Conservation (phyloP, 2,329 filamentous ascomycete species). For the Verticillium longisporum region DNA sequence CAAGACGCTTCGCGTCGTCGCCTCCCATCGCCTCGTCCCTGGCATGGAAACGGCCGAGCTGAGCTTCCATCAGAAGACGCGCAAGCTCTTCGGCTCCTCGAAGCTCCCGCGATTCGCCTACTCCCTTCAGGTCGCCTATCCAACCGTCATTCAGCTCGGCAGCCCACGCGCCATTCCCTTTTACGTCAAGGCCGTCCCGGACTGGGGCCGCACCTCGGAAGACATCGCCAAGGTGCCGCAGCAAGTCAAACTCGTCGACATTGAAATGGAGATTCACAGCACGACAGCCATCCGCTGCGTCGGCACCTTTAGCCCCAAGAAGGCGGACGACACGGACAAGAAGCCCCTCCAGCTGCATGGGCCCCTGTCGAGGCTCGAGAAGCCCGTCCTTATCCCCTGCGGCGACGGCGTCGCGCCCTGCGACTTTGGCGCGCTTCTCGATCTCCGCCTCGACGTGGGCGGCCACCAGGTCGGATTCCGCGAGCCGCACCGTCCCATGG, state of each 20-base stretch:
- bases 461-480: background rate
- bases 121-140: constrained; percentile 17
- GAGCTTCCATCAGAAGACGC: constrained; percentile 23
- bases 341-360: background rate
- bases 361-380: background rate
- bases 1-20: background rate
- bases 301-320: constrained; percentile 1
- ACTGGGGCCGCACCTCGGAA: constrained; percentile 8
- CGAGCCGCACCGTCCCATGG: background rate
- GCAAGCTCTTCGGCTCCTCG: constrained; percentile 22
- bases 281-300: constrained; percentile 10
- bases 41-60: constrained; percentile 20
- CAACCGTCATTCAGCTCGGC: constrained; percentile 21
- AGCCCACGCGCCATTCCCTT: constrained; percentile 16
- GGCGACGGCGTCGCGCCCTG: background rate
- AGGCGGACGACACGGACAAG: background rate
- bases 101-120: constrained; percentile 24
- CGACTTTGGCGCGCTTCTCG: background rate
- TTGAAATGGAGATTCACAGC: constrained; percentile 12
- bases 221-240: constrained; percentile 8
- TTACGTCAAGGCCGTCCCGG: constrained; percentile 9
- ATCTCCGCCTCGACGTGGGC: background rate
- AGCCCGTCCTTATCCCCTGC: background rate
- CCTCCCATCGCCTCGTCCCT: constrained; percentile 20
- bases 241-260: constrained; percentile 8